These are phyloP conservation scores for Eutypa lata DNA, from an alignment of 2,329 filamentous ascomycete species.

Conservation along the genomic window DNA sequence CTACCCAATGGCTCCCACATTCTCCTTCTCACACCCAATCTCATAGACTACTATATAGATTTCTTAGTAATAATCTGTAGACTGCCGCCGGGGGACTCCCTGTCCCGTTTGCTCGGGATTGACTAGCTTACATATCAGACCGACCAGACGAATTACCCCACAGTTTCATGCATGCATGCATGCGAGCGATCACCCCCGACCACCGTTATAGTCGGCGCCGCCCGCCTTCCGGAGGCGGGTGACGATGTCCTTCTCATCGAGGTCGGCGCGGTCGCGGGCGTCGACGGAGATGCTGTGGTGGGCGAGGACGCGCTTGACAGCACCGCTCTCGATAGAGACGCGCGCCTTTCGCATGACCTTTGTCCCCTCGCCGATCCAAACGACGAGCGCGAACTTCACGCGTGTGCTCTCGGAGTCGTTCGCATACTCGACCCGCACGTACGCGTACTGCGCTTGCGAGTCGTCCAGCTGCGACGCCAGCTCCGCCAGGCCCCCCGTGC, in stretches of 20 bases:
- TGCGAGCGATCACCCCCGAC: constrained; percentile 43
- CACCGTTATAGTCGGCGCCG: constrained; percentile 70
- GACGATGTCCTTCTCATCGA: constrained; percentile 61
- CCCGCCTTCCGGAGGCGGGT: constrained; percentile 61
- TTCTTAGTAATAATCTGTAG: too few species aligned
- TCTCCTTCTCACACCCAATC: too few species aligned
- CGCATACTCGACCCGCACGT: constrained; percentile 65
- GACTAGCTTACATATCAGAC: too few species aligned
- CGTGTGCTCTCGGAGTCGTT: constrained; percentile 68
- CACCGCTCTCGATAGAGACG: constrained; percentile 64
- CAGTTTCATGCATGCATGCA: too few species aligned
- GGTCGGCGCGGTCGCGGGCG: constrained; percentile 56
- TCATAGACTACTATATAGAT: too few species aligned
- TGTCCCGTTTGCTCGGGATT: too few species aligned
- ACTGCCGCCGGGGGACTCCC: too few species aligned
- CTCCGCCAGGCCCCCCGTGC: constrained; percentile 58
- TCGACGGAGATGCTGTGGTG: constrained; percentile 66
- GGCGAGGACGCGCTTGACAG: constrained; percentile 60
- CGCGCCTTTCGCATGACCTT: constrained; percentile 69
- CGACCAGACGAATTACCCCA: too few species aligned
- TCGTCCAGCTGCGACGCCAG: constrained; percentile 55
- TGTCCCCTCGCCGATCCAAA: constrained; percentile 65
- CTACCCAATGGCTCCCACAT: too few species aligned
- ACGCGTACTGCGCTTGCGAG: constrained; percentile 62
- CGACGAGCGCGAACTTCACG: constrained; percentile 65